Evolutionary conservation across 176 grass and related monocot species (phyloP), one percentile per base, ranked within the genome.

Genomic region (Bromus sterilis): DNA sequence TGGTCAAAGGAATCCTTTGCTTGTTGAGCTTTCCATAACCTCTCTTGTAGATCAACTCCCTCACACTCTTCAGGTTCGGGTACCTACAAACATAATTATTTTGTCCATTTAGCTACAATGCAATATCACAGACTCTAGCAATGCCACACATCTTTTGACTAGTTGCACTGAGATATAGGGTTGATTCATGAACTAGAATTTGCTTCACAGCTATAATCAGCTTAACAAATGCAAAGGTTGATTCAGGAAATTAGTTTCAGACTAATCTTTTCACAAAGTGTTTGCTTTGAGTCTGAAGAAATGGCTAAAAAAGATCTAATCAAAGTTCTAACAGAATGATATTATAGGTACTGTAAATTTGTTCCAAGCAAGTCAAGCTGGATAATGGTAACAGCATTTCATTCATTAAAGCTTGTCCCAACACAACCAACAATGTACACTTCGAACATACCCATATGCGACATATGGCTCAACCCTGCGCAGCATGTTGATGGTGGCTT

Each of bases 401-500:
- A 56, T 2, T 29, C 28, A 62, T 31, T 3, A 5, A 60, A 6
- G 0, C 48, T 18, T 20, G 48, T 51, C 36, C 18, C 4, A 21
- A n/a, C 3, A 11, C 0, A 6, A 6, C 4, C 1, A 9, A 66
- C 4, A 37, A 12, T 37, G 33, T 11, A 11, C 31, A 36, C 7
- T 16, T 28, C 15, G 3, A 57, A 79, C 77, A 69, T 92, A 97
- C 94, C 94, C 94, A 86, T 94, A 97, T 13, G 94, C 93, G 71
- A 97, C 94, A 86, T 97, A 97, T 40, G 94, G 94, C 76, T 97
- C 94, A 7, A 97, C 94, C 73, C 94, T 91, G 30, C 89, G 86
- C 13, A 97, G 57, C 94, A 94, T 97, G 82, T 97, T 97, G 12
- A 94, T 87, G 31, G 91, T 94, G 30, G 94, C 91, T 76, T 94